Percentiles rank a stretch among this genome's conserved stretches.
Conservation (phyloP, 441 rosid species). For the Croton laevigatus region DNA sequence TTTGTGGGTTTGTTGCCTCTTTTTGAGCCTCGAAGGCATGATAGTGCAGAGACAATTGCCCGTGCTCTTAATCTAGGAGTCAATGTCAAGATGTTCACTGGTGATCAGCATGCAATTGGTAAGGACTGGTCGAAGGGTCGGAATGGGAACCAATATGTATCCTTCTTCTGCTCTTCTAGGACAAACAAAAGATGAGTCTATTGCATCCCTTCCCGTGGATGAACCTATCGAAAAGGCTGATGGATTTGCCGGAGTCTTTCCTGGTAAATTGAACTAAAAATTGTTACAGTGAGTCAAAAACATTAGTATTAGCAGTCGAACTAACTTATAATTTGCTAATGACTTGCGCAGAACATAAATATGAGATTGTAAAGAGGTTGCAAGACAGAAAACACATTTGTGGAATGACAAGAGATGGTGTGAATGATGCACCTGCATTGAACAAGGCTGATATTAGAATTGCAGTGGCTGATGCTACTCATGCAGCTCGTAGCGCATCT, state of each 20-base stretch:
- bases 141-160: slow-evolving; percentile 96
- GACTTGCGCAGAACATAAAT: slow-evolving; percentile 63
- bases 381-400: slow-evolving; percentile 87
- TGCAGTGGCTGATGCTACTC: slow-evolving; percentile 94
- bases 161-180: slow-evolving; percentile 90
- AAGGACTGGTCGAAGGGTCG: slow-evolving; percentile 95
- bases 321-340: slow-evolving; percentile 3
- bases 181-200: slow-evolving; percentile 55
- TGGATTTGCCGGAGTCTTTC: slow-evolving; percentile 96
- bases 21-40: slow-evolving; percentile 95
- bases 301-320: too few species aligned
- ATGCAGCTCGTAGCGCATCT: slow-evolving; percentile 86
- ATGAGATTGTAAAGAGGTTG: slow-evolving; percentile 82
- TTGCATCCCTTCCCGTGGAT: slow-evolving; percentile 59
- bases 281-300: too few species aligned
- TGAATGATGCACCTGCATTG: slow-evolving; percentile 89
- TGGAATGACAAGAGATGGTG: slow-evolving; percentile 98
- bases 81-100: slow-evolving; percentile 95
- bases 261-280: slow-evolving; percentile 41
- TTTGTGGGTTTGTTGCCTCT: slow-evolving; percentile 91
- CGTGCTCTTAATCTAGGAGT: slow-evolving; percentile 92
- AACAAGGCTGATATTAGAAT: slow-evolving; percentile 91
- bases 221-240: slow-evolving; percentile 89
- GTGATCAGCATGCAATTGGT: slow-evolving; percentile 94
- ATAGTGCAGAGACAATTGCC: slow-evolving; percentile 88